Evolutionary conservation across 2,329 filamentous ascomycete genomes (phyloP).

Genomic region (Fusarium sp.): DNA sequence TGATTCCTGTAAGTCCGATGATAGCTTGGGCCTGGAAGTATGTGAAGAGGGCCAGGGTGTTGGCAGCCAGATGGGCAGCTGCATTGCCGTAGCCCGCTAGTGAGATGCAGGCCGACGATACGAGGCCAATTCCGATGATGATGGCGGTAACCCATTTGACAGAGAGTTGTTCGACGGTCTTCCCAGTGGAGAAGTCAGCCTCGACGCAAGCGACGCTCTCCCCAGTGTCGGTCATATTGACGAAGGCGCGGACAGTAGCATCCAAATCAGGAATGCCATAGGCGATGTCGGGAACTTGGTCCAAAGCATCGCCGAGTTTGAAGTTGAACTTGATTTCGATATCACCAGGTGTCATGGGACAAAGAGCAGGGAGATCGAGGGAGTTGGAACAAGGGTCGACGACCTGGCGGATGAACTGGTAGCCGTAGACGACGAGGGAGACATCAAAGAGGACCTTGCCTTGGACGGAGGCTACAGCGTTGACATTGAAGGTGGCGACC

Average conservation of each 20-base stretch:
- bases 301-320: conserved; percentile 67
- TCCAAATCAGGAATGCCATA: conserved; percentile 93
- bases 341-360: conserved; percentile 88
- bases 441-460: conserved; percentile 84
- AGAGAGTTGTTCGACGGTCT: conserved; percentile 87
- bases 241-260: conserved; percentile 82
- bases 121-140: conserved; percentile 84
- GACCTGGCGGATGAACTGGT: conserved; percentile 71
- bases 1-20: conserved; percentile 83
- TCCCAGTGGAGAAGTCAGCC: conserved; percentile 86
- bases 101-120: conserved; percentile 88
- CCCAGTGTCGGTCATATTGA: conserved; percentile 74
- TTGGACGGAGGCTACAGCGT: conserved; percentile 82
- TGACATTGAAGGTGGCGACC: conserved; percentile 77
- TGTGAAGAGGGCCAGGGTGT: conserved; percentile 88
- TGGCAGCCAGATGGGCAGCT: conserved; percentile 92
- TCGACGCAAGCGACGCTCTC: conserved; percentile 85
- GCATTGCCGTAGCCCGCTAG: conserved; percentile 93
- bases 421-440: conserved; percentile 84
- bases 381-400: conserved; percentile 80
- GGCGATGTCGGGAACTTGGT: conserved; percentile 80
- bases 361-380: conserved; percentile 73
- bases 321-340: conserved; percentile 80
- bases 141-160: conserved; percentile 92
- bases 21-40: conserved; percentile 97